These are phyloP conservation scores for Camptophora hylomeconis DNA, from an alignment of 2,329 filamentous ascomycete genomes.

Conservation along the genomic window DNA sequence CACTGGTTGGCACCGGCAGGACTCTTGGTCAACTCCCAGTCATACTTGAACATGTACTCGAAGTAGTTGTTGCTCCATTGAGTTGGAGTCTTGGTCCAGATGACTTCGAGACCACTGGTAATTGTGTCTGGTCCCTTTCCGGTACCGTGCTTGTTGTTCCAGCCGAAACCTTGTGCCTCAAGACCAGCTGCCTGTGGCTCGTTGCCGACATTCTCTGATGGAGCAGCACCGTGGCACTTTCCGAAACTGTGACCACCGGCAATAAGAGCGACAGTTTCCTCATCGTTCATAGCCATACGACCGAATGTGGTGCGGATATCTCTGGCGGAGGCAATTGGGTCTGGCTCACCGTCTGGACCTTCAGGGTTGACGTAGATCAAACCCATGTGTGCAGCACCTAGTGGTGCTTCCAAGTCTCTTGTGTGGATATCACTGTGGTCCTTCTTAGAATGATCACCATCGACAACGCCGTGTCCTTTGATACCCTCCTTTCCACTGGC, in stretches of 20 bases:
- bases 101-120: constrained; percentile 66
- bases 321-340: constrained; percentile 53
- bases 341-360: constrained; percentile 59
- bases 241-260: constrained; percentile 67
- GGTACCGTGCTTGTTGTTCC: constrained; percentile 49
- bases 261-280: constrained; percentile 69
- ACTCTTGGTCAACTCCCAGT: constrained; percentile 64
- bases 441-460: constrained; percentile 27
- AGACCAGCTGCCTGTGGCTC: constrained; percentile 55
- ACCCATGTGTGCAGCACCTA: constrained; percentile 60
- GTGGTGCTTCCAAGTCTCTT: constrained; percentile 53
- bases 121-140: constrained; percentile 63
- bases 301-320: constrained; percentile 65
- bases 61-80: constrained; percentile 67
- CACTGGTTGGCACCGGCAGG: constrained; percentile 67
- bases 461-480: constrained; percentile 28
- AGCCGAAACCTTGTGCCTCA: constrained; percentile 58
- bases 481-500: constrained; percentile 36
- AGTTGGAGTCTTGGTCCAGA: constrained; percentile 62
- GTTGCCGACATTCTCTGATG: constrained; percentile 48
- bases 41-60: constrained; percentile 63
- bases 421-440: constrained; percentile 40
- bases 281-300: constrained; percentile 74
- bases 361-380: constrained; percentile 75
- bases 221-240: constrained; percentile 65